These are phyloP conservation scores for Microdochium nivale DNA, from an alignment of 2,329 filamentous ascomycete genomes.

Conservation along the genomic window DNA sequence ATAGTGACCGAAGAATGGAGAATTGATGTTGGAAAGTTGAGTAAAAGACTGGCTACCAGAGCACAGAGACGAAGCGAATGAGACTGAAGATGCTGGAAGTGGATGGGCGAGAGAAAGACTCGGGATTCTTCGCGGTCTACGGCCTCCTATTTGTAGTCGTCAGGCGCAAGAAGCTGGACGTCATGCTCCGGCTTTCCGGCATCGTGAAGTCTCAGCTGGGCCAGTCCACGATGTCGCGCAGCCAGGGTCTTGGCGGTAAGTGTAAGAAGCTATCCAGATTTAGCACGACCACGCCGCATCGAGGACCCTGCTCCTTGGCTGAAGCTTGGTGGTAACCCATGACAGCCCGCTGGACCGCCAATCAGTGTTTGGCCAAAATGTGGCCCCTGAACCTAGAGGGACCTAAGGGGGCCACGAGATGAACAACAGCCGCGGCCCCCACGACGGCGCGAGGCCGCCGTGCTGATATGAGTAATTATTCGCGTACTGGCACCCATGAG, in stretches of 20 bases:
- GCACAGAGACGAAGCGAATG: background rate
- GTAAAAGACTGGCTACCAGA: slow-evolving; percentile 2
- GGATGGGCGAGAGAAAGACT: background rate
- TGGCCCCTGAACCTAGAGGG: too few species aligned
- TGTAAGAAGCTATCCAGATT: background rate
- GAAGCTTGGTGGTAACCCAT: too few species aligned
- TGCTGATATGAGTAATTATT: background rate
- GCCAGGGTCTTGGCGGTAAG: background rate
- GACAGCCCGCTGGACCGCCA: too few species aligned
- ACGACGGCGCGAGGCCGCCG: too few species aligned
- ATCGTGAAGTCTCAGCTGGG: too few species aligned
- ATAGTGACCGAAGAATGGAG: background rate
- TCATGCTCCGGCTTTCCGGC: too few species aligned
- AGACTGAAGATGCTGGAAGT: slow-evolving; percentile 1
- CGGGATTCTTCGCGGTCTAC: background rate
- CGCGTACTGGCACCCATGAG: background rate
- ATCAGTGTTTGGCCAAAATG: too few species aligned
- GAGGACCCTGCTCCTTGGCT: too few species aligned
- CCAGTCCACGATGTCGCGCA: background rate
- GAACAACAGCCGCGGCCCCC: too few species aligned
- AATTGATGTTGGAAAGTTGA: slow-evolving; percentile 1
- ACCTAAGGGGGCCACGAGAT: too few species aligned
- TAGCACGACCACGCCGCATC: background rate
- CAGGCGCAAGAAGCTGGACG: background rate
- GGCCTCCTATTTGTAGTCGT: background rate